A percentile compares a stretch with the other conserved stretches of the same genome.
These are phyloP conservation scores for Selenicereus undatus DNA, from an alignment of 148 eudicot species.

Conservation along the genomic window DNA sequence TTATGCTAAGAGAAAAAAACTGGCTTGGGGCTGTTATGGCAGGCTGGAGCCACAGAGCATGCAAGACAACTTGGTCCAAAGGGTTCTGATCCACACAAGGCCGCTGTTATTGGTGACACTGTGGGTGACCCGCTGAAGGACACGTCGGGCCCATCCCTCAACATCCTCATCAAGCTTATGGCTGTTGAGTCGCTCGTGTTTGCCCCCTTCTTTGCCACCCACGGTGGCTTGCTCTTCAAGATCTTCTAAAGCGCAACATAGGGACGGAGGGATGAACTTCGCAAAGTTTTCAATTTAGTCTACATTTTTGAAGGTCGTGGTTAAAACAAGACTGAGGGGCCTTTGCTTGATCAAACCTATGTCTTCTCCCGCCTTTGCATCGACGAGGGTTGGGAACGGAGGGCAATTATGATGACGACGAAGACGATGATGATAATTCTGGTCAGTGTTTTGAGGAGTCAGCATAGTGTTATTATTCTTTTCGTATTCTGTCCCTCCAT, in stretches of 20 bases:
- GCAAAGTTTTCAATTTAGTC: constrained; percentile 13
- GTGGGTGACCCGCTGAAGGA: constrained; percentile 95
- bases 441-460: constrained; percentile 19
- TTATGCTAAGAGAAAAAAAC: neutral
- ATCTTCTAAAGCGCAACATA: constrained; percentile 27
- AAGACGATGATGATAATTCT: constrained; percentile 29
- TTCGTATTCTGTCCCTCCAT: neutral
- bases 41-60: constrained; percentile 86
- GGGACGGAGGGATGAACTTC: constrained; percentile 11
- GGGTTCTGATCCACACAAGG: constrained; percentile 88
- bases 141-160: constrained; percentile 90
- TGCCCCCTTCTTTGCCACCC: constrained; percentile 93
- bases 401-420: constrained; percentile 29
- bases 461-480: constrained; percentile 28
- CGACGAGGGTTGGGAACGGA: neutral
- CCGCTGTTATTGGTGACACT: constrained; percentile 91
- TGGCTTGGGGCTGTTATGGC: neutral
- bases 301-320: constrained; percentile 28
- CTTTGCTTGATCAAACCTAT: neutral
- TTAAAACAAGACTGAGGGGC: constrained; percentile 19
- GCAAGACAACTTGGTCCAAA: constrained; percentile 77
- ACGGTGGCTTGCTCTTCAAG: constrained; percentile 94
- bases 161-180: constrained; percentile 94
- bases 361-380: constrained; percentile 16
- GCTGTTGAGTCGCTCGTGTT: constrained; percentile 93